These are phyloP conservation scores for Cryphonectria japonica DNA, from an alignment of 2,329 filamentous ascomycete species.

Conservation along the genomic window DNA sequence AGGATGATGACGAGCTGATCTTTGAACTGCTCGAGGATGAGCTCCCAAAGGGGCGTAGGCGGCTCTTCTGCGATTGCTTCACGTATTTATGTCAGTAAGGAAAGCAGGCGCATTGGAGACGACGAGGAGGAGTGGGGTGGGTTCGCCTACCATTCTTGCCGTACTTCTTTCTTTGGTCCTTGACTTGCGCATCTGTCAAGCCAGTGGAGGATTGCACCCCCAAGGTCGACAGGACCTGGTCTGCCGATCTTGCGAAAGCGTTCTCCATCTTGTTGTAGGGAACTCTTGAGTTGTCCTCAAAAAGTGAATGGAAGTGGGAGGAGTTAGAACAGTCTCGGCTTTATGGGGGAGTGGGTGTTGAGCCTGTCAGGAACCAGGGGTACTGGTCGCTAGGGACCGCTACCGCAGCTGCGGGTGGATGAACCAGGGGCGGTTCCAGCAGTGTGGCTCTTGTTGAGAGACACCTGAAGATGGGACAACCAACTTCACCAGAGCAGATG, in stretches of 20 bases:
- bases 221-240: conserved; percentile 63
- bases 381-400: conserved; percentile 15
- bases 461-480: not conserved
- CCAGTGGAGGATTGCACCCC: conserved; percentile 58
- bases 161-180: conserved; percentile 58
- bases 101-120: not conserved
- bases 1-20: conserved; percentile 97
- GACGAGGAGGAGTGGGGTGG: conserved; percentile 15
- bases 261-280: conserved; percentile 56
- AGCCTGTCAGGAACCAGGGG: conserved; percentile 16
- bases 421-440: not conserved
- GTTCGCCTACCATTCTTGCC: conserved; percentile 67
- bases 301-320: conserved; percentile 23
- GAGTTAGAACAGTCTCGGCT: not conserved
- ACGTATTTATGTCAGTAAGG: conserved; percentile 17
- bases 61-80: conserved; percentile 79
- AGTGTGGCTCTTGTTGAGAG: conserved; percentile 4
- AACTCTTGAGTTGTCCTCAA: conserved; percentile 28
- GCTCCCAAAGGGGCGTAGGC: conserved; percentile 92
- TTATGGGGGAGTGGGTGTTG: conserved; percentile 1
- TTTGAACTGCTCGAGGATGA: conserved; percentile 98
- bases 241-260: conserved; percentile 62
- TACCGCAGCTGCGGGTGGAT: conserved; percentile 18
- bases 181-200: conserved; percentile 63
- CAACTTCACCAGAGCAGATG: not conserved